Base-by-base conservation (phyloP, 2,329 filamentous ascomycete genomes). In the Neonectria coccinea region DNA sequence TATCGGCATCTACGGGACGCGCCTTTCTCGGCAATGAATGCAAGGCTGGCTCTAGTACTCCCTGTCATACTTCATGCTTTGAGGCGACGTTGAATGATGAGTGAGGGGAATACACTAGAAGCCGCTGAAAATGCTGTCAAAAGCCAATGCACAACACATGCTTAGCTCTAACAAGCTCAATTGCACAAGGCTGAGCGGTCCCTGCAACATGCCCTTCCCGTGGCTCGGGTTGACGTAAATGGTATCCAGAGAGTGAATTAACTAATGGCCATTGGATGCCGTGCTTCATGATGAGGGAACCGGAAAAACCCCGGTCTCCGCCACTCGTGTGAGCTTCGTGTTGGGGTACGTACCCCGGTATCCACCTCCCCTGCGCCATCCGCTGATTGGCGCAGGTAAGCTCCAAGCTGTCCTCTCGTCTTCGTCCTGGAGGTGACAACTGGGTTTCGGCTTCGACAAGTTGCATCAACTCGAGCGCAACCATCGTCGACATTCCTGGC, bases 381-480 rank as follows among this genome's bases (percentile, higher is more conserved):
- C 44, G 16, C 42, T 64, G 56, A 64, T 64, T 68, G 64, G 53
- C 61, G 66, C 57, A 59, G 59, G 66, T 69, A 81, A 82, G 80
- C 80, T 82, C 80, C 80, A 82, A 82, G 79, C 80, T 82, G 80
- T 82, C 80, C 80, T 81, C 77, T 75, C 71, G 62, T 59, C 57
- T 57, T 66, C 56, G 58, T 57, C 59, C 68, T 69, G 68, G 61
- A 73, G 65, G 70, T 70, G 50, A 73, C 64, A 68, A 67, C 70
- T 68, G 64, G 52, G 65, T 71, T 62, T 70, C 68, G 68, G 70
- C 65, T 73, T 72, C 66, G 69, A 72, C 70, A 76, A 75, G 73
- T 71, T 77, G 74, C 77, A 78, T 74, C 75, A 75, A 77, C 71
- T 61, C 65, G 54, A 69, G 64, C 65, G 68, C 68, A 76, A 64